phyloP scores from a whole-genome alignment of 345 rosid genomes.

The Arabidopsis suecica region DNA sequence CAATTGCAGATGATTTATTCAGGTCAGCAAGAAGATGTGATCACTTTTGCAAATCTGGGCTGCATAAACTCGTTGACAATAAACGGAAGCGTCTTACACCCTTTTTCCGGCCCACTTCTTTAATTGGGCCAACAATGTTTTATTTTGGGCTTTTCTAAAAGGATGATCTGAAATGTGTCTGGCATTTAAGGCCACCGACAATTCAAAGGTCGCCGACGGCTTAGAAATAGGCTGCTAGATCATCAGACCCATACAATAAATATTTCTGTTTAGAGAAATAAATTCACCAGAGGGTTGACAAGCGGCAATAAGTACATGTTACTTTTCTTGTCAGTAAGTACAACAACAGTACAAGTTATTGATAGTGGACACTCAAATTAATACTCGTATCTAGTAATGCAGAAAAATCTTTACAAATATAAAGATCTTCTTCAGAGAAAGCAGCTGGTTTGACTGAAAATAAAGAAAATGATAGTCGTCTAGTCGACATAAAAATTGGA shows the following conservation, averaged over 20 bases:
- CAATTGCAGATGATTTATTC: not conserved
- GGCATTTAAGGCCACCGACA: slow-evolving; percentile 22
- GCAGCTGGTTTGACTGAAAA: not conserved
- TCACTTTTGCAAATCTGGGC: not conserved
- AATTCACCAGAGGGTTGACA: slow-evolving; percentile 15
- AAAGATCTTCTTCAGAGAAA: not conserved
- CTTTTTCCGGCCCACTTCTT: not conserved
- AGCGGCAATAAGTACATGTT: slow-evolving; percentile 23
- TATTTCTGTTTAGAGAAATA: not conserved
- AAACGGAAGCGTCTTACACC: not conserved
- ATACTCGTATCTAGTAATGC: not conserved
- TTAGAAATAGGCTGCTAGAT: slow-evolving; percentile 15
- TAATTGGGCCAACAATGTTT: not conserved
- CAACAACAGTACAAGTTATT: slow-evolving; percentile 6
- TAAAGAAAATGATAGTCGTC: no score
- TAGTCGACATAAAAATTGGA: slow-evolving; percentile 11
- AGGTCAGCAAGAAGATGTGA: not conserved
- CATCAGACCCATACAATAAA: slow-evolving; percentile 20
- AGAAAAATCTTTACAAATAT: not conserved
- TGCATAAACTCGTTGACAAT: not conserved
- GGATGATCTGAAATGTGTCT: not conserved
- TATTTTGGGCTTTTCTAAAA: not conserved
- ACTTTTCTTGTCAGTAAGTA: slow-evolving; percentile 18
- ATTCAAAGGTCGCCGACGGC: slow-evolving; percentile 19
- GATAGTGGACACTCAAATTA: not conserved